Evolutionary conservation across 257 asterid species (phyloP), one percentile per base, ranked within the genome.

Genomic region (Jasminum sambac): DNA sequence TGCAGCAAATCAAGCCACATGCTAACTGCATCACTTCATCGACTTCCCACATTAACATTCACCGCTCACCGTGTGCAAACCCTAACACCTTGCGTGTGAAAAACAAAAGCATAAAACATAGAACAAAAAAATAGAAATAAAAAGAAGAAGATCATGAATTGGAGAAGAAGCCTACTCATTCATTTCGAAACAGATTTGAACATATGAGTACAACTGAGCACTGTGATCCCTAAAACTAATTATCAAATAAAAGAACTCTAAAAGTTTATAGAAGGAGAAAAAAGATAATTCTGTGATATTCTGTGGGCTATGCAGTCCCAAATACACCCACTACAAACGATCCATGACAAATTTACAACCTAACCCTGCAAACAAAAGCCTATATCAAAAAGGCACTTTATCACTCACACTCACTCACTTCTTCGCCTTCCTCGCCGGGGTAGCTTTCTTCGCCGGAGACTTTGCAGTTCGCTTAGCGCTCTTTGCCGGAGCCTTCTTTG

Each of bases 381-480:
- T 8, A 14, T 68, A 42, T 41, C 67, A 38, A 43, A 44, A 72
- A 65, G 76, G 68, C 67, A 83, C 77, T 64, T n/a, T n/a, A n/a
- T n/a, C 26, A 37, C 17, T 72, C 24, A 30, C 43, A 8, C 44
- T 0, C 23, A 8, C 38, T 72, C 76, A 84, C 80, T 84, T 84
- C 79, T 26, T 84, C 57, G 81, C 90, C 79, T 43, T 83, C 73
- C 68, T 87, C 66, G 73, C 78, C 6, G 78, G 16, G 5, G 83
- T 38, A 0, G 80, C 77, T 71, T 78, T 83, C 84, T 78, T 81
- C 72, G 75, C 86, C 72, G 87, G 84, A 23, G 85, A 74, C 66
- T 79, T 83, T 17, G 64, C 77, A 0, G 75, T n/a, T 39, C 75
- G 55, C 70, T 79, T 79, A 64, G 63, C 79, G 26, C 74, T 66